These are phyloP conservation scores for Perilla frutescens DNA, from an alignment of 257 asterid genomes.

Conservation along the genomic window DNA sequence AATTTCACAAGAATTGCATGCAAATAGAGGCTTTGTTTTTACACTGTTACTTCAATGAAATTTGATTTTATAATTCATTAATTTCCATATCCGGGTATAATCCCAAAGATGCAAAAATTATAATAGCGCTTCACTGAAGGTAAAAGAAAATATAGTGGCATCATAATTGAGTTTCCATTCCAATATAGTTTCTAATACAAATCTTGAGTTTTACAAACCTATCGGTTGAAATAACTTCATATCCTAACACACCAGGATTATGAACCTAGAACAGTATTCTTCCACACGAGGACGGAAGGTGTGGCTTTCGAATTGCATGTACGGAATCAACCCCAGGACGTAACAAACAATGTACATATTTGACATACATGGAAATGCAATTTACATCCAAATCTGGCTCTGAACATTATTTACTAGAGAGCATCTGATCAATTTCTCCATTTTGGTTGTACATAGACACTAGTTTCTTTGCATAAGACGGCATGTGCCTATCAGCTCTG, in stretches of 20 bases:
- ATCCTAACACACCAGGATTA: background rate
- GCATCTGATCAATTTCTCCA: constrained; percentile 90
- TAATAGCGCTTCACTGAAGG: no score
- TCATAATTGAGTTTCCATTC: constrained; percentile 1
- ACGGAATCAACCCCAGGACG: constrained; percentile 9
- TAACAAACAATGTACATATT: constrained; percentile 1
- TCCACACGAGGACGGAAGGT: background rate
- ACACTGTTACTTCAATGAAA: background rate
- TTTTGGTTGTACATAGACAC: constrained; percentile 84
- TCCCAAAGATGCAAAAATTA: no score
- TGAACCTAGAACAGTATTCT: background rate
- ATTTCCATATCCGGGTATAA: no score
- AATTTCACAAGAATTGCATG: background rate
- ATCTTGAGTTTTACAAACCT: constrained; percentile 6
- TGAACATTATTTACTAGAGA: constrained; percentile 55
- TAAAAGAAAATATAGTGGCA: no score
- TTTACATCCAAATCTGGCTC: constrained; percentile 17
- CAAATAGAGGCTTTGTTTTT: background rate
- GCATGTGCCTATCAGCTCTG: constrained; percentile 96
- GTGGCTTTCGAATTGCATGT: background rate
- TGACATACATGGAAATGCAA: constrained; percentile 35
- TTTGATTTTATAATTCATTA: no score
- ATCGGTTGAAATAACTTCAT: constrained; percentile 19
- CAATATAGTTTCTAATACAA: constrained; percentile 12
- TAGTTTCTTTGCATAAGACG: constrained; percentile 82